phyloP scores from a whole-genome alignment of 164 flowering plant species.

The Pachysandra terminalis region DNA sequence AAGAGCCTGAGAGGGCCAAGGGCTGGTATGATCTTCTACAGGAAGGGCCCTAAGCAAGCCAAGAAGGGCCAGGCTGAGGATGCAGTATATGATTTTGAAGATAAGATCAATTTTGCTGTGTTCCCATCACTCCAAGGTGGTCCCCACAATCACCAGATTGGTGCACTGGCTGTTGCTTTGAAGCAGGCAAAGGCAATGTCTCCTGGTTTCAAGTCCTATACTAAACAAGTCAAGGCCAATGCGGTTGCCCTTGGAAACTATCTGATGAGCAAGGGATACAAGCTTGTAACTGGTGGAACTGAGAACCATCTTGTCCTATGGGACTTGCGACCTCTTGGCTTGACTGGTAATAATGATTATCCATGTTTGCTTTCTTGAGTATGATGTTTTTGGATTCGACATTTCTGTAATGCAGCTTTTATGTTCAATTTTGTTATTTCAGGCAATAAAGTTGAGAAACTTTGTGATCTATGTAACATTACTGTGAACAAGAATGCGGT shows the following conservation, averaged over 20 bases:
- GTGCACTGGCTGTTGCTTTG: constrained; percentile 41
- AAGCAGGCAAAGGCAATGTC: constrained; percentile 20
- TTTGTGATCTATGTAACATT: constrained; percentile 48
- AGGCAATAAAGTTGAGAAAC: constrained; percentile 50
- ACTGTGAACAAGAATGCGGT: constrained; percentile 48
- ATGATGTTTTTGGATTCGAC: neutral
- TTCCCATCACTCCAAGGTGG: constrained; percentile 53
- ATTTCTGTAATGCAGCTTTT: neutral
- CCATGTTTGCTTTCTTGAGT: neutral
- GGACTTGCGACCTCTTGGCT: constrained; percentile 46
- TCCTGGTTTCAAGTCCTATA: constrained; percentile 41
- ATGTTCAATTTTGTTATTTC: neutral
- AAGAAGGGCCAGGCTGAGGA: constrained; percentile 66
- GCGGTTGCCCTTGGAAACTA: constrained; percentile 35
- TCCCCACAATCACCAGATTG: constrained; percentile 53
- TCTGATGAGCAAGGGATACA: constrained; percentile 33
- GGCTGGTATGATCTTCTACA: constrained; percentile 86
- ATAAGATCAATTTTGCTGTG: constrained; percentile 51
- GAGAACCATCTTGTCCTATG: constrained; percentile 47
- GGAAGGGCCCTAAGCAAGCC: constrained; percentile 76
- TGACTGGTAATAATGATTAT: constrained; percentile 30
- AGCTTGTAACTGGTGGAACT: constrained; percentile 48
- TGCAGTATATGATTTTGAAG: constrained; percentile 40
- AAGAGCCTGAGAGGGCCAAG: constrained; percentile 84
- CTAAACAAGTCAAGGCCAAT: constrained; percentile 44